Evolutionary conservation across 2,329 filamentous ascomycete genomes (phyloP).

Genomic region (Colletotrichum truncatum): DNA sequence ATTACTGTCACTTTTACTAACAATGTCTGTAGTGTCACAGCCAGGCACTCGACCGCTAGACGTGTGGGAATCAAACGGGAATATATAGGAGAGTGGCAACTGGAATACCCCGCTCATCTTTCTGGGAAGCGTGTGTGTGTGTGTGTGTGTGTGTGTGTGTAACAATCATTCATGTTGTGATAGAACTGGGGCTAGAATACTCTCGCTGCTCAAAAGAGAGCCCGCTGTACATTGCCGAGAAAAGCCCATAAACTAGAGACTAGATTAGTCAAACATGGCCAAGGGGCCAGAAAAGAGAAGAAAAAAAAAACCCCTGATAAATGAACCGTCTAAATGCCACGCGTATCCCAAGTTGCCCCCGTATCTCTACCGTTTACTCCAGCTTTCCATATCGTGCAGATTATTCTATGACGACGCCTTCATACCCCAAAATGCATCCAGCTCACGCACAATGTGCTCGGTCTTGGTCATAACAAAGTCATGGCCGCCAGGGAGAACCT

Average conservation of each 20-base stretch:
- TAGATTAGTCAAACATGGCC: not conserved
- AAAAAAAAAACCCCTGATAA: not conserved
- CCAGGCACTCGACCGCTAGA: constrained; percentile 63
- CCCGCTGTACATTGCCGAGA: not conserved
- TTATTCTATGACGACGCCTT: not conserved
- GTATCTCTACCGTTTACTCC: not conserved
- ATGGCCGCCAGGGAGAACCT: constrained; percentile 62
- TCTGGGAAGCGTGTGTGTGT: too few species aligned
- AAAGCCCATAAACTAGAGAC: not conserved
- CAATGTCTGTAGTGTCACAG: constrained; percentile 60
- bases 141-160: not conserved
- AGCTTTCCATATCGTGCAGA: not conserved
- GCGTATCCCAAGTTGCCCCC: not conserved
- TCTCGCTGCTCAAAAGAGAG: not conserved
- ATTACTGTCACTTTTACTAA: constrained; percentile 34
- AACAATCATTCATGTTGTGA: not conserved
- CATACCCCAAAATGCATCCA: constrained; percentile 58
- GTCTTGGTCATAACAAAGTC: constrained; percentile 71
- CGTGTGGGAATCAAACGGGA: not conserved
- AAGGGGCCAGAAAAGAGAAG: too few species aligned
- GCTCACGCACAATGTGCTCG: constrained; percentile 50
- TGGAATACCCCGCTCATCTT: too few species aligned
- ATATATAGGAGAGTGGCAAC: too few species aligned
- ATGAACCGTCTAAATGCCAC: not conserved
- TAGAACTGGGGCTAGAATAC: not conserved